phyloP scores from a whole-genome alignment of 768 basidiomycete species.

The Lanmaoa rubissima region DNA sequence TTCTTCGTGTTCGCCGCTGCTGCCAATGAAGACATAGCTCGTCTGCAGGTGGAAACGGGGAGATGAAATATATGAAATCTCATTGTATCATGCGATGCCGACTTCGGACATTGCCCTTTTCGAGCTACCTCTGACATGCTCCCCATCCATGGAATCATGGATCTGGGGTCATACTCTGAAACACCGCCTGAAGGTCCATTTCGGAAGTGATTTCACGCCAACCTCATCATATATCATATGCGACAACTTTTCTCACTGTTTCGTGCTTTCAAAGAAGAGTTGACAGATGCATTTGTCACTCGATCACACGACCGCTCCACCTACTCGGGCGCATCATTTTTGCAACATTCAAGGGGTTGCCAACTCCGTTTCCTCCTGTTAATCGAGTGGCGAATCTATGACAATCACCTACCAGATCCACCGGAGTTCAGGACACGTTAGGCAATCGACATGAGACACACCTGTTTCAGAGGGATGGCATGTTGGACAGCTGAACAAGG shows the following conservation, averaged over 20 bases:
- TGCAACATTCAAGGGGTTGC: not conserved
- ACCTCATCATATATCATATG: too few species aligned
- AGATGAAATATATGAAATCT: conserved; percentile 1
- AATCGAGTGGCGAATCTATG: not conserved
- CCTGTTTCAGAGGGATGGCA: not conserved
- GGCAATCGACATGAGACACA: not conserved
- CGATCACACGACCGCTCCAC: not conserved
- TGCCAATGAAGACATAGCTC: not conserved
- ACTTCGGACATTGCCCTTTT: too few species aligned
- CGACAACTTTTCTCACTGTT: too few species aligned
- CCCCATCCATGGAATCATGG: too few species aligned
- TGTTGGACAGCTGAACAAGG: too few species aligned
- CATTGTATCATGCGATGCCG: not conserved
- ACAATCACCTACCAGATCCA: not conserved
- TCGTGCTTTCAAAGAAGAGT: not conserved
- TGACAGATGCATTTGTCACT: not conserved
- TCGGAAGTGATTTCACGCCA: not conserved
- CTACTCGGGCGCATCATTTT: not conserved
- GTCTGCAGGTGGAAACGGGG: not conserved
- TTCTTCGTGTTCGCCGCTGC: conserved; percentile 4
- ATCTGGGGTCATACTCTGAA: not conserved
- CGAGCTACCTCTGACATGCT: too few species aligned
- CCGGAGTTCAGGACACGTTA: not conserved
- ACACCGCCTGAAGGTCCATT: conserved; percentile 6
- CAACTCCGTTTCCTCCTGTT: not conserved